Percentiles rank a stretch among this genome's conserved stretches.
Conservation (phyloP, 192 early-diverging fungal species). For the Phlyctochytrium bullatum region DNA sequence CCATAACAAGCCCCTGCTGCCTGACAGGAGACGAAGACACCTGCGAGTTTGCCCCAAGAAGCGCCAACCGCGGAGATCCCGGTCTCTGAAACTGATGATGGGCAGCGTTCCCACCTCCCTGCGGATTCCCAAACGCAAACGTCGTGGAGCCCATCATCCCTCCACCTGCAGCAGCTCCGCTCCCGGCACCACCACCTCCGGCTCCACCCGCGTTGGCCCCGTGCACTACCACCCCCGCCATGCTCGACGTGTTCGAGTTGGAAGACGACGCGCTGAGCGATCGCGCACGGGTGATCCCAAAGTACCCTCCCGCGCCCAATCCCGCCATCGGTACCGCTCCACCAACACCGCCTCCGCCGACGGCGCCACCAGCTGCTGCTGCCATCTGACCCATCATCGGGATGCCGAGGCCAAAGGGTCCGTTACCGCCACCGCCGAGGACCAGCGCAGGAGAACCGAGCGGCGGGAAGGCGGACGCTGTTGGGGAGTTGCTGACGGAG, state of each 20-base stretch:
- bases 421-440: neutral
- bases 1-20: constrained; percentile 9
- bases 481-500: constrained; percentile 3
- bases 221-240: neutral
- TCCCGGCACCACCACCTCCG: neutral
- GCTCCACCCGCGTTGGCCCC: neutral
- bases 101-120: neutral
- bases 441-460: neutral
- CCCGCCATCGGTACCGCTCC: neutral
- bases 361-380: neutral
- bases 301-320: neutral
- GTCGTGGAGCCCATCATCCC: neutral
- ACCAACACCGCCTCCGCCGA: neutral
- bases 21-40: neutral
- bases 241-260: neutral
- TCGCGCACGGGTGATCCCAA: neutral
- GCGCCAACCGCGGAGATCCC: constrained; percentile 21
- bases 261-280: neutral
- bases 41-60: constrained; percentile 14
- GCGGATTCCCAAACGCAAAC: neutral
- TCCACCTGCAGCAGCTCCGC: constrained; percentile 4
- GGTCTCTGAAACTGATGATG: neutral
- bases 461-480: neutral
- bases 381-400: neutral
- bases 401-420: neutral